A percentile compares a stretch with the other conserved stretches of the same genome.
Conservation (phyloP, 371 early-diverging fungal genomes). For the Zychaea mexicana region DNA sequence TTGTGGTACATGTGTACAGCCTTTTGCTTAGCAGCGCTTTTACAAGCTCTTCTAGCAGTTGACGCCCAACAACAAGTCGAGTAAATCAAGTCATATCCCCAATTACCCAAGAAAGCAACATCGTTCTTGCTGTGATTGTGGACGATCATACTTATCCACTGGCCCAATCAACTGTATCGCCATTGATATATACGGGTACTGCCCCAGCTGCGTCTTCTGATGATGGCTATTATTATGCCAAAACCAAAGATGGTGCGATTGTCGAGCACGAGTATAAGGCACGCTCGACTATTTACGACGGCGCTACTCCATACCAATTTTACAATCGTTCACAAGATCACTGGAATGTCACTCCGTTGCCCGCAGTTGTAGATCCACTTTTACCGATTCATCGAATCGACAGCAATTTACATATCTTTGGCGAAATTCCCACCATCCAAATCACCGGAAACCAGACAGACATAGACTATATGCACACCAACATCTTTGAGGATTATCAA, state of each 20-base stretch:
- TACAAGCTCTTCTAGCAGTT: too few species aligned
- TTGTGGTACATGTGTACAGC: too few species aligned
- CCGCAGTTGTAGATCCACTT: slow-evolving; percentile 11
- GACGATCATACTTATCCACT: slow-evolving; percentile 18
- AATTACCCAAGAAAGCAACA: not conserved
- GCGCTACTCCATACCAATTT: slow-evolving; percentile 18
- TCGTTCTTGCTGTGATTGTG: slow-evolving; percentile 16
- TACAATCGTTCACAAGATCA: slow-evolving; percentile 20
- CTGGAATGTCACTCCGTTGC: not conserved
- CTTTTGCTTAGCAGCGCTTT: too few species aligned
- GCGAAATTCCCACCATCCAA: slow-evolving; percentile 22
- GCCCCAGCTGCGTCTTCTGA: slow-evolving; percentile 16
- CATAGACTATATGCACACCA: slow-evolving; percentile 16
- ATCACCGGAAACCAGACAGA: slow-evolving; percentile 15
- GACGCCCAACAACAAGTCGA: not conserved
- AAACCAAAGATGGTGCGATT: not conserved
- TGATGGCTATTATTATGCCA: slow-evolving; percentile 11
- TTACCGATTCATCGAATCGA: slow-evolving; percentile 21
- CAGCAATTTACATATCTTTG: slow-evolving; percentile 16
- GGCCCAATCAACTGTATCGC: not conserved
- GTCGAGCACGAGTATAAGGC: not conserved
- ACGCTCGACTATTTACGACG: not conserved
- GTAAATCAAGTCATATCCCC: not conserved
- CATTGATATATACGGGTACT: slow-evolving; percentile 16
- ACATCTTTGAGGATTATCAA: slow-evolving; percentile 5